Percentiles rank a stretch among this genome's conserved stretches.
phyloP scores from a whole-genome alignment of 108 stramenopile genomes.

The Licmophora abbreviata region DNA sequence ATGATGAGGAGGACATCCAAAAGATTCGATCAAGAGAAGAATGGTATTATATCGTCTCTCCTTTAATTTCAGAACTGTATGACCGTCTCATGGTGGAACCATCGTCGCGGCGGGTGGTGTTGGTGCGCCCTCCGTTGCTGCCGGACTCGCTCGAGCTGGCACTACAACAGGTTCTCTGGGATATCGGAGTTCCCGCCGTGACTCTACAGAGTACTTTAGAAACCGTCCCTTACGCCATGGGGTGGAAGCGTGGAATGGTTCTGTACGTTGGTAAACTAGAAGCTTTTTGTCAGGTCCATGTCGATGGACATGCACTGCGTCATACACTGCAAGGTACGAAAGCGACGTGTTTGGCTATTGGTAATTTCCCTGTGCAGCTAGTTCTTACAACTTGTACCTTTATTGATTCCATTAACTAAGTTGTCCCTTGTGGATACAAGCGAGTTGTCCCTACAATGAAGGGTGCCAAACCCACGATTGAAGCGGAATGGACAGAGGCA shows the following conservation, averaged over 20 bases:
- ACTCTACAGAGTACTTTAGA: constrained; percentile 16
- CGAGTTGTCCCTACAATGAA: too few relatives aligned
- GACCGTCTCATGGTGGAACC: not conserved
- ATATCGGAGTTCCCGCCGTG: constrained; percentile 22
- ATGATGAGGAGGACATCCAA: not conserved
- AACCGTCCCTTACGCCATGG: constrained; percentile 22
- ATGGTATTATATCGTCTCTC: constrained; percentile 1
- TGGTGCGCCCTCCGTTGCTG: not conserved
- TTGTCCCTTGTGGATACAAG: too few relatives aligned
- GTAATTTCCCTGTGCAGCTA: too few relatives aligned
- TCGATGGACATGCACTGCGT: constrained; percentile 25
- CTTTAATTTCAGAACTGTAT: not conserved
- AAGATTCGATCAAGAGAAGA: not conserved
- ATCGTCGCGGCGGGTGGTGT: not conserved
- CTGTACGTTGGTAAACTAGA: constrained; percentile 21
- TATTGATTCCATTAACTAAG: too few relatives aligned
- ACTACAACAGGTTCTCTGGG: constrained; percentile 9
- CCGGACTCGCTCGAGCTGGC: not conserved
- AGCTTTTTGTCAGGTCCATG: constrained; percentile 21
- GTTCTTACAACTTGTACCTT: too few relatives aligned
- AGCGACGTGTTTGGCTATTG: too few relatives aligned
- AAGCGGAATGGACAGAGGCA: not conserved
- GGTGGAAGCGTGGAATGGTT: constrained; percentile 38
- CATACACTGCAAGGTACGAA: constrained; percentile 29
- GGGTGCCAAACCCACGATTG: not conserved